Percentiles rank a stretch among this genome's conserved stretches.
These are phyloP conservation scores for Pseudocercospora fuligena DNA, from an alignment of 2,329 filamentous ascomycete species.

Conservation along the genomic window DNA sequence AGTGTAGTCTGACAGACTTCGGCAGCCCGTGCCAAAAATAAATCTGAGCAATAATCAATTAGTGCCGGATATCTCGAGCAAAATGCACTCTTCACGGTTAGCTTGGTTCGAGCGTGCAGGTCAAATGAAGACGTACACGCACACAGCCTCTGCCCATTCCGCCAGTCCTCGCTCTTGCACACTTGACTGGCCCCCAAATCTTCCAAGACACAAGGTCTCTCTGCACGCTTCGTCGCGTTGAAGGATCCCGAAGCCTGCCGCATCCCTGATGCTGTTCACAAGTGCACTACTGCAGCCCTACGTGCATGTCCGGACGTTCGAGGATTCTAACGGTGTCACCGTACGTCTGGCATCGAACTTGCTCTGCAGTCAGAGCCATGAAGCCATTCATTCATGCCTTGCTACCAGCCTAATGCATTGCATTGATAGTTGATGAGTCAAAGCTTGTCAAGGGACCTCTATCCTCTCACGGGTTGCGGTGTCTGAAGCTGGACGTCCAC, in stretches of 20 bases:
- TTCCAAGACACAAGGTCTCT: neutral
- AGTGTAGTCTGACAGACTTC: conserved; percentile 9
- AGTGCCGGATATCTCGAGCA: neutral
- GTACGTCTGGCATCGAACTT: conserved; percentile 1
- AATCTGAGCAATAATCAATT: neutral
- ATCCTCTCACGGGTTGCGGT: neutral
- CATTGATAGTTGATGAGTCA: neutral
- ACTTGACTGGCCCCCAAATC: neutral
- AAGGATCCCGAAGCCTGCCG: conserved; percentile 23
- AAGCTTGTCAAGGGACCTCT: neutral
- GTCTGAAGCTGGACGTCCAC: neutral
- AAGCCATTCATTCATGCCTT: neutral
- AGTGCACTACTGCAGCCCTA: conserved; percentile 19
- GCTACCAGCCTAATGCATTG: neutral
- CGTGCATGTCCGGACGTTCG: conserved; percentile 14
- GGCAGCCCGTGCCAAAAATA: conserved; percentile 10
- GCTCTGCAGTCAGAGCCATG: neutral
- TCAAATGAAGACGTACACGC: neutral
- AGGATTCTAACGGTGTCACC: conserved; percentile 1
- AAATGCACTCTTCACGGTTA: neutral
- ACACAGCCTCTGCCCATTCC: conserved; percentile 2
- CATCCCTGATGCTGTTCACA: conserved; percentile 14
- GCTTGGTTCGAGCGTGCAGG: neutral
- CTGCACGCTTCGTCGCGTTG: conserved; percentile 15
- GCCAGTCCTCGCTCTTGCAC: neutral